Percentiles rank a stretch among this genome's conserved stretches.
Evolutionary conservation across 164 flowering plant genomes (phyloP).

Genomic region (Houttuynia cordata): DNA sequence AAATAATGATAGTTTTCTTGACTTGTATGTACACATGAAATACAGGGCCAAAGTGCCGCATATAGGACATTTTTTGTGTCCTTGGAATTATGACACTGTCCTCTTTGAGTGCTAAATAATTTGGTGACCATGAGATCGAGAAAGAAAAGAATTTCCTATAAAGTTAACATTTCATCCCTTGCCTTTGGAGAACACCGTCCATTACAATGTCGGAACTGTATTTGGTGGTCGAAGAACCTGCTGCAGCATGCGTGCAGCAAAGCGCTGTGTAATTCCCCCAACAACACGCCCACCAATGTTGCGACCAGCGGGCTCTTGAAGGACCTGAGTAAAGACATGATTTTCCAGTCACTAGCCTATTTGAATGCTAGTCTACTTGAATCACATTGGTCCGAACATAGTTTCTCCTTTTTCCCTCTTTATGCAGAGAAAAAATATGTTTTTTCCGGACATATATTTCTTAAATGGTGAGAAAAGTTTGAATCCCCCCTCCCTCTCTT

Average conservation of each 20-base stretch:
- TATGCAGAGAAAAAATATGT: too few species aligned
- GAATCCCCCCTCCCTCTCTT: too few species aligned
- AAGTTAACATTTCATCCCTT: too few species aligned
- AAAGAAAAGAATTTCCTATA: too few species aligned
- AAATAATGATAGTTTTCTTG: neutral
- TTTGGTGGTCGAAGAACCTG: constrained; percentile 65
- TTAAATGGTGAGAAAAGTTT: too few species aligned
- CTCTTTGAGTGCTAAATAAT: neutral
- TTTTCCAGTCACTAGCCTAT: neutral
- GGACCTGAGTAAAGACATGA: constrained; percentile 35
- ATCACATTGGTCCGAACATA: too few species aligned
- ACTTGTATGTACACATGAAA: neutral
- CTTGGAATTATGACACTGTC: neutral
- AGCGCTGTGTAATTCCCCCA: constrained; percentile 74
- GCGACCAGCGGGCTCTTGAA: constrained; percentile 78
- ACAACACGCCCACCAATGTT: constrained; percentile 61
- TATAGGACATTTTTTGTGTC: neutral
- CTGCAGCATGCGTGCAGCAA: constrained; percentile 85
- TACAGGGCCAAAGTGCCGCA: neutral
- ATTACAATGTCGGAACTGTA: constrained; percentile 11
- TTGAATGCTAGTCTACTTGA: too few species aligned
- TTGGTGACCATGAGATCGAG: neutral
- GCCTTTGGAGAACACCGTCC: neutral
- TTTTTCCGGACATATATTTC: too few species aligned
- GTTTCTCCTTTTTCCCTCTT: too few species aligned